Evolutionary conservation across 148 eudicot genomes (phyloP).

Genomic region (Agrostemma githago): DNA sequence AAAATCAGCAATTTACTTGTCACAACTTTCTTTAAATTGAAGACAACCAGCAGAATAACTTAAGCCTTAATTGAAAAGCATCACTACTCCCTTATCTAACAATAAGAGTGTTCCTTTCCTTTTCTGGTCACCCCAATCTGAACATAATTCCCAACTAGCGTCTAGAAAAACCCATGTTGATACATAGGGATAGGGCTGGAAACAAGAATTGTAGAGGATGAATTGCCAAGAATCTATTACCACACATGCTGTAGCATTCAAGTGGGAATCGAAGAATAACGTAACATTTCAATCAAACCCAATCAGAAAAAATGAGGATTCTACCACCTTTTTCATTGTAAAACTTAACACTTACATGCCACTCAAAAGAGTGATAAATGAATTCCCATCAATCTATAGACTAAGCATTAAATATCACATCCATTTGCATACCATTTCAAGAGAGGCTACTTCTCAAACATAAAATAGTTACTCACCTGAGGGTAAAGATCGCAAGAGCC

Average conservation of each 20-base stretch:
- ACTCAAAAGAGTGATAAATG: background rate
- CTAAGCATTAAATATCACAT: background rate
- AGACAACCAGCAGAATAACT: background rate
- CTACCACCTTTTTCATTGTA: background rate
- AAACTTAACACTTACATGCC: background rate
- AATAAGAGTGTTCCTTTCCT: background rate
- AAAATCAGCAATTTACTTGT: background rate
- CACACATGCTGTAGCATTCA: background rate
- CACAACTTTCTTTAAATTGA: background rate
- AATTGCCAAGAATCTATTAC: background rate
- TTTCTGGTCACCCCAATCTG: background rate
- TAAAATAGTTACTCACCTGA: conserved; percentile 46
- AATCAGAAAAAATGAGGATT: background rate
- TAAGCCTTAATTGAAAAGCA: background rate
- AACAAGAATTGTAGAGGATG: background rate
- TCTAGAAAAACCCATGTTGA: background rate
- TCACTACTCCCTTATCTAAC: background rate
- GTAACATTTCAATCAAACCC: background rate
- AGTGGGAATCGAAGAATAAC: background rate
- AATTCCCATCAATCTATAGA: background rate
- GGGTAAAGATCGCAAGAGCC: conserved; percentile 98
- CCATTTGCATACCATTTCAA: background rate
- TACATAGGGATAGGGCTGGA: background rate
- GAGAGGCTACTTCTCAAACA: background rate
- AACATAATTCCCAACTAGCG: background rate